Evolutionary conservation across 805 yeast species (phyloP).

Genomic region (Candida suzukii): DNA sequence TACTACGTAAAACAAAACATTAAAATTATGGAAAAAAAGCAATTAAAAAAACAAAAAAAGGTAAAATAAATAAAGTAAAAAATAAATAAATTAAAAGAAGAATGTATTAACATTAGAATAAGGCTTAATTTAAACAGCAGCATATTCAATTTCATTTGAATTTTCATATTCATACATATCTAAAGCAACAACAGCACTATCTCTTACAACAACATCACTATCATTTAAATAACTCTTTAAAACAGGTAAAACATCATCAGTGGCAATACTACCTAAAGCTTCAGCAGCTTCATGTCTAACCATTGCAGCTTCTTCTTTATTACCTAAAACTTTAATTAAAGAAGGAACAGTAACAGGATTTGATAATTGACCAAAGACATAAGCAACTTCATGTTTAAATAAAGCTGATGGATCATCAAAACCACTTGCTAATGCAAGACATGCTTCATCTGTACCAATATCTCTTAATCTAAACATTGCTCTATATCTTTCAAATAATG

Average conservation of each 20-base stretch:
- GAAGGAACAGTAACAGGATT: conserved; percentile 90
- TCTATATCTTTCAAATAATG: conserved; percentile 90
- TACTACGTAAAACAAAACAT: not conserved
- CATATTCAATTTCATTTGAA: conserved; percentile 75
- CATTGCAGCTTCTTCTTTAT: conserved; percentile 88
- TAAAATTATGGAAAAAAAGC: not conserved
- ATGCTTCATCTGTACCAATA: conserved; percentile 88
- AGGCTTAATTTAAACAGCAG: too few species aligned
- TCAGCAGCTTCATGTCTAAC: conserved; percentile 99
- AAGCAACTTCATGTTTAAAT: conserved; percentile 96
- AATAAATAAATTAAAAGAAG: not conserved
- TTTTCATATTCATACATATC: conserved; percentile 98
- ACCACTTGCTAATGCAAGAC: conserved; percentile 85
- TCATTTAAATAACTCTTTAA: conserved; percentile 74
- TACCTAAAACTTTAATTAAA: conserved; percentile 71
- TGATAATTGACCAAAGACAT: conserved; percentile 95
- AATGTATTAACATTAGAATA: too few species aligned
- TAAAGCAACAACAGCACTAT: conserved; percentile 92
- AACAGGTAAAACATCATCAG: conserved; percentile 90
- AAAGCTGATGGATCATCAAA: conserved; percentile 87
- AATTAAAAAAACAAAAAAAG: not conserved
- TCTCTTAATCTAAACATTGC: conserved; percentile 98
- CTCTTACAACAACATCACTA: conserved; percentile 85
- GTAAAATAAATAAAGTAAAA: not conserved
- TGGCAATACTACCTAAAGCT: conserved; percentile 94